These are phyloP conservation scores for Prunus mongolica DNA, from an alignment of 306 rosid genomes.

Conservation along the genomic window DNA sequence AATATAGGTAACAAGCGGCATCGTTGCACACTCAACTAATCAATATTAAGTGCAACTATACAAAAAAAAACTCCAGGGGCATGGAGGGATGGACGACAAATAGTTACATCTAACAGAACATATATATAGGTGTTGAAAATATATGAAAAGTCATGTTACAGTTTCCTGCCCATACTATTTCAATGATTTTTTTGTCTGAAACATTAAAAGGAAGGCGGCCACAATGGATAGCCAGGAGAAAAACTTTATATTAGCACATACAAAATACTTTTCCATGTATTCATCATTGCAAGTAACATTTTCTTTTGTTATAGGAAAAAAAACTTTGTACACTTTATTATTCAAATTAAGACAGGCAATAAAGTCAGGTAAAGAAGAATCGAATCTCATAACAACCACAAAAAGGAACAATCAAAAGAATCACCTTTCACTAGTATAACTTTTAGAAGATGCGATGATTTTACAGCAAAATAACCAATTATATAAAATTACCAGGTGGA, in stretches of 20 bases:
- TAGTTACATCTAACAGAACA: neutral
- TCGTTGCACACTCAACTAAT: constrained; percentile 9
- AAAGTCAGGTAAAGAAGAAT: neutral
- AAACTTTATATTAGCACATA: neutral
- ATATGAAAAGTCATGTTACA: neutral
- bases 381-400: neutral
- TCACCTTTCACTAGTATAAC: constrained; percentile 4
- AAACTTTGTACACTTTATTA: neutral
- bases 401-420: neutral
- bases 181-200: neutral
- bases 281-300: neutral
- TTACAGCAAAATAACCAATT: constrained; percentile 2
- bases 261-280: neutral
- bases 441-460: constrained; percentile 8
- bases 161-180: neutral
- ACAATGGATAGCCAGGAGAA: neutral
- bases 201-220: neutral
- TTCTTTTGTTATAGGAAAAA: neutral
- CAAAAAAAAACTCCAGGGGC: constrained; percentile 5
- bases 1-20: constrained; percentile 25
- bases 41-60: constrained; percentile 5
- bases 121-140: neutral
- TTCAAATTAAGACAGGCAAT: neutral
- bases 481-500: constrained; percentile 68
- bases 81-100: neutral